A percentile compares a stretch with the other conserved stretches of the same genome.
Evolutionary conservation across 805 yeast species (phyloP).

Genomic region (Jamesozyma rosinii): DNA sequence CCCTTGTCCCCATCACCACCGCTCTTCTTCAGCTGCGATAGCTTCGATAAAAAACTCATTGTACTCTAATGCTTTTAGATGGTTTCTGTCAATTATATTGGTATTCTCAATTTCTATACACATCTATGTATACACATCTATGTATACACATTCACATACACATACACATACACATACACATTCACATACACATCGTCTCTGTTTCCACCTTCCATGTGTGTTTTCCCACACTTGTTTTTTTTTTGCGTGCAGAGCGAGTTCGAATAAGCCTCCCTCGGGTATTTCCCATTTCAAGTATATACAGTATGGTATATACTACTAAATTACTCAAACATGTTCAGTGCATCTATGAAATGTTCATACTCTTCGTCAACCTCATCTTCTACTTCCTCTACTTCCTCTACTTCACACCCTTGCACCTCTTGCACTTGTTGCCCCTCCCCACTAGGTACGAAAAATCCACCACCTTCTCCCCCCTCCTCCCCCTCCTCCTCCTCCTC

Average conservation of each 20-base stretch:
- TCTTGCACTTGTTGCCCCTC: background rate
- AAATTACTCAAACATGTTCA: background rate
- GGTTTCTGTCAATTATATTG: too few species aligned
- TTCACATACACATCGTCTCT: too few species aligned
- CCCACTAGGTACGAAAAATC: slow-evolving; percentile 5
- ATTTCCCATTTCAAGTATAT: too few species aligned
- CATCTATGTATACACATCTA: too few species aligned
- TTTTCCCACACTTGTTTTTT: too few species aligned
- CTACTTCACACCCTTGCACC: slow-evolving; percentile 2
- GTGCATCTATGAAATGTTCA: slow-evolving; percentile 29
- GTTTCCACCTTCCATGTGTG: too few species aligned
- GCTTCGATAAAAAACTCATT: slow-evolving; percentile 29
- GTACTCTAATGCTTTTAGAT: background rate
- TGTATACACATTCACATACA: background rate
- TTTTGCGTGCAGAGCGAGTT: too few species aligned
- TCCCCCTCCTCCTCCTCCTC: slow-evolving; percentile 5
- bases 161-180: background rate
- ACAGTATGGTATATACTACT: too few species aligned
- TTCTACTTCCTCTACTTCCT: background rate
- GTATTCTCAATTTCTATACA: too few species aligned
- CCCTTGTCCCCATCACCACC: background rate
- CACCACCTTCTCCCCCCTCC: slow-evolving; percentile 7
- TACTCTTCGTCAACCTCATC: slow-evolving; percentile 14
- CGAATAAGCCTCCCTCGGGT: too few species aligned
- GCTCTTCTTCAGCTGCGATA: slow-evolving; percentile 21